A percentile compares a stretch with the other conserved stretches of the same genome.
Conservation (phyloP, 352 stramenopile genomes). For the Phytophthora europaea region DNA sequence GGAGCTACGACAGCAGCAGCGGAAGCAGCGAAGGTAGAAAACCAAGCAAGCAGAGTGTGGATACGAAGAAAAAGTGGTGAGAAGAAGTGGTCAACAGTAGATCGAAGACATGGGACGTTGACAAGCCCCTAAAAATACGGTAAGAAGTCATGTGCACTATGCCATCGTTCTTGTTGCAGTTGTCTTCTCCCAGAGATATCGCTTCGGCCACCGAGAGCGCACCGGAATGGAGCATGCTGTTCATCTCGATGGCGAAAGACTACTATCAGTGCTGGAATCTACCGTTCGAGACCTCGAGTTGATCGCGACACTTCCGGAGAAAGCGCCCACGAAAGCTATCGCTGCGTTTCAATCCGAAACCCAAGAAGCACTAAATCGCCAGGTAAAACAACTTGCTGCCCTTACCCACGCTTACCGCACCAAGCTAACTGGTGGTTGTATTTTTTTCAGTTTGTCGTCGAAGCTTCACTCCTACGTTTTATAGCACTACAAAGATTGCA, state of each 20-base stretch:
- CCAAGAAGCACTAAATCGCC: slow-evolving; percentile 23
- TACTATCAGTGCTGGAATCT: slow-evolving; percentile 33
- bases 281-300: slow-evolving; percentile 39
- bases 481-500: slow-evolving; percentile 20
- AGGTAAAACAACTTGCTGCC: slow-evolving; percentile 16
- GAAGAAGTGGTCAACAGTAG: not conserved
- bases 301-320: slow-evolving; percentile 37
- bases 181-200: not conserved
- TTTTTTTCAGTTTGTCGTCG: slow-evolving; percentile 27
- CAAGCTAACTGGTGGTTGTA: not conserved
- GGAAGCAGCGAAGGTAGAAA: slow-evolving; percentile 9
- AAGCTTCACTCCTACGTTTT: slow-evolving; percentile 29
- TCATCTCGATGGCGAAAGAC: slow-evolving; percentile 34
- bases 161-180: not conserved
- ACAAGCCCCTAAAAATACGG: slow-evolving; percentile 33
- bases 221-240: slow-evolving; percentile 35
- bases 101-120: slow-evolving; percentile 13
- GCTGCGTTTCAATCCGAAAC: slow-evolving; percentile 8
- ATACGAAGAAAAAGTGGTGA: slow-evolving; percentile 16
- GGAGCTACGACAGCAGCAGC: not conserved
- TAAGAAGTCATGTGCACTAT: not conserved
- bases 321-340: not conserved
- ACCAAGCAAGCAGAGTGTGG: not conserved
- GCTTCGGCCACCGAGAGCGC: not conserved
- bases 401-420: not conserved